Evolutionary conservation across 345 rosid species (phyloP).

Genomic region (Citropsis articulata): DNA sequence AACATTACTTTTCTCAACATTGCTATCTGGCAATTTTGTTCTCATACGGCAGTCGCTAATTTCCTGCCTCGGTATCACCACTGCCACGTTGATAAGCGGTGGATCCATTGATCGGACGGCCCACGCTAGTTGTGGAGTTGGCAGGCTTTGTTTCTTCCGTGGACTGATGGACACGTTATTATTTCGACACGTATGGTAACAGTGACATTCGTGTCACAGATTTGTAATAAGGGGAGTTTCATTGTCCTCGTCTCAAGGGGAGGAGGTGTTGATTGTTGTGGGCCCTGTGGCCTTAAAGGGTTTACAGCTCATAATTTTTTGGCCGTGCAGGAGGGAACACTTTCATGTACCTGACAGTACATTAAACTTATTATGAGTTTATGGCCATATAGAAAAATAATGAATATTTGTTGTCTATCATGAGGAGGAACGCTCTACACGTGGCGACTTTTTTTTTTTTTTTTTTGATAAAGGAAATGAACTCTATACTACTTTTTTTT

Average conservation of each 20-base stretch:
- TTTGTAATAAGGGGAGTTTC: background rate
- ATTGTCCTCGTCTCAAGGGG: background rate
- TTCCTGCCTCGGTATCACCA: background rate
- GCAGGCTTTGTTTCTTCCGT: background rate
- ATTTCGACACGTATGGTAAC: background rate
- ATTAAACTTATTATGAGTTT: too few species aligned
- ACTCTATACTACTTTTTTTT: too few species aligned
- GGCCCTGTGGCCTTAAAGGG: background rate
- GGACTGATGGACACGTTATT: background rate
- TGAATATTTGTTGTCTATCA: too few species aligned
- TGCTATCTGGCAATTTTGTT: background rate
- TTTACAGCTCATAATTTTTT: background rate
- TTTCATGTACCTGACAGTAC: background rate
- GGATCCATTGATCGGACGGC: background rate
- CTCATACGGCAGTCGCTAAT: background rate
- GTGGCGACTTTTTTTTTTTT: too few species aligned
- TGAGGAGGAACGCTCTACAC: too few species aligned
- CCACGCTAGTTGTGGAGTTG: background rate
- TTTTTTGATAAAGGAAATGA: too few species aligned
- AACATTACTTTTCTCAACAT: fast-evolving
- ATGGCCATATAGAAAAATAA: too few species aligned
- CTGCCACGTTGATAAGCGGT: background rate
- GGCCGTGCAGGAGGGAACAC: background rate
- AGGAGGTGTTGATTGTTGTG: background rate
- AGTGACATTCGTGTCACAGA: background rate